These are phyloP conservation scores for Phytophthora foliorum DNA, from an alignment of 352 stramenopile species.

Conservation along the genomic window DNA sequence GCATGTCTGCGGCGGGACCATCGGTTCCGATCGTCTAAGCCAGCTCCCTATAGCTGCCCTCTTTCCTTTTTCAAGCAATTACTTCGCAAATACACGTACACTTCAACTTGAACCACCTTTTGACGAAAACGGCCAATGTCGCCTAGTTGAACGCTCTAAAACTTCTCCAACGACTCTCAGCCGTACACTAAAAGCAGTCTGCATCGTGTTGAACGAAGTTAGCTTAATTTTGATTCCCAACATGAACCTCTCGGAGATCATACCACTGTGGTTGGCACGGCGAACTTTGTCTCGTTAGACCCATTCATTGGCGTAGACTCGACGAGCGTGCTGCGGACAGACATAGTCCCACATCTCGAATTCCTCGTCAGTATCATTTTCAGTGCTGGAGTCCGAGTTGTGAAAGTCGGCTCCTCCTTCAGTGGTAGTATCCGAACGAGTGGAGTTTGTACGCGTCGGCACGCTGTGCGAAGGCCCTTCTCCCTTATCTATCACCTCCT, in stretches of 20 bases:
- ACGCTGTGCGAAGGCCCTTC: slow-evolving; percentile 11
- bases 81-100: background rate
- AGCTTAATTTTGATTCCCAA: slow-evolving; percentile 3
- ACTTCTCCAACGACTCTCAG: too few species aligned
- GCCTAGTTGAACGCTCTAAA: background rate
- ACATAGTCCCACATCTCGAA: slow-evolving; percentile 77
- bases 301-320: slow-evolving; percentile 57
- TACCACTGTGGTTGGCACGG: background rate
- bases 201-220: slow-evolving; percentile 9
- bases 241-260: background rate
- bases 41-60: background rate
- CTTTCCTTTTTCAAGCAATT: background rate
- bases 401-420: slow-evolving; percentile 4
- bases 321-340: slow-evolving; percentile 53
- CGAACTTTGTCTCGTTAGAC: slow-evolving; percentile 28
- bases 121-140: background rate
- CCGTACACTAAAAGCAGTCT: background rate
- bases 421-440: slow-evolving; percentile 12
- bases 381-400: slow-evolving; percentile 6
- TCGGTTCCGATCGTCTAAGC: background rate
- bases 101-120: background rate
- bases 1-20: background rate
- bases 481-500: slow-evolving; percentile 36
- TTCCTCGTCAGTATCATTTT: slow-evolving; percentile 19
- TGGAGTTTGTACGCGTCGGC: slow-evolving; percentile 6